These are phyloP conservation scores for Arxiozyma slooffiae DNA, from an alignment of 1,139 yeast species.

Conservation along the genomic window DNA sequence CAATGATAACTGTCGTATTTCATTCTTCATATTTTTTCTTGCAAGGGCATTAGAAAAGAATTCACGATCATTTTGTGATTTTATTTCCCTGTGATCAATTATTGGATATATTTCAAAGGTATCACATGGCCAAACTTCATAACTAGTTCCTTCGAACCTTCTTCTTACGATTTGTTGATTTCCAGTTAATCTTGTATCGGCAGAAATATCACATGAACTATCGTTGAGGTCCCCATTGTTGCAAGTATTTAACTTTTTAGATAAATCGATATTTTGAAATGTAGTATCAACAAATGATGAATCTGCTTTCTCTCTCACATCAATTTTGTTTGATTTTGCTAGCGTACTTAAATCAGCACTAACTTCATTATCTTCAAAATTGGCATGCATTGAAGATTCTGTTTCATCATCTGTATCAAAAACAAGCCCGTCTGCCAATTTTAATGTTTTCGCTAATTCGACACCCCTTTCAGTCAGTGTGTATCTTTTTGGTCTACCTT, in stretches of 20 bases:
- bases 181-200: not conserved
- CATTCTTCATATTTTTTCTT: constrained; percentile 42
- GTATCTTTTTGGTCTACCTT: constrained; percentile 55
- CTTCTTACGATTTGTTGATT: constrained; percentile 10
- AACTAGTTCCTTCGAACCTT: constrained; percentile 22
- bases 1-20: constrained; percentile 52
- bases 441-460: constrained; percentile 50
- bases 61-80: constrained; percentile 51
- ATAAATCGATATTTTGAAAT: not conserved
- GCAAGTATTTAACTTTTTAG: not conserved
- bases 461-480: constrained; percentile 66
- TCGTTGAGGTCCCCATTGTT: not conserved
- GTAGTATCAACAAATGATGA: constrained; percentile 9
- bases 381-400: constrained; percentile 5
- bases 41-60: constrained; percentile 51
- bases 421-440: constrained; percentile 35
- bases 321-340: constrained; percentile 2
- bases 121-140: constrained; percentile 43
- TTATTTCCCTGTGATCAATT: constrained; percentile 75
- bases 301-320: not conserved
- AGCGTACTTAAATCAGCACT: constrained; percentile 19
- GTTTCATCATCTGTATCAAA: constrained; percentile 23
- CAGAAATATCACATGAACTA: not conserved
- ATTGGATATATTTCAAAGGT: constrained; percentile 51
- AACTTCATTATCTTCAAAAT: constrained; percentile 11